Conservation (phyloP, 257 asterid genomes). For the Asclepias syriaca region DNA sequence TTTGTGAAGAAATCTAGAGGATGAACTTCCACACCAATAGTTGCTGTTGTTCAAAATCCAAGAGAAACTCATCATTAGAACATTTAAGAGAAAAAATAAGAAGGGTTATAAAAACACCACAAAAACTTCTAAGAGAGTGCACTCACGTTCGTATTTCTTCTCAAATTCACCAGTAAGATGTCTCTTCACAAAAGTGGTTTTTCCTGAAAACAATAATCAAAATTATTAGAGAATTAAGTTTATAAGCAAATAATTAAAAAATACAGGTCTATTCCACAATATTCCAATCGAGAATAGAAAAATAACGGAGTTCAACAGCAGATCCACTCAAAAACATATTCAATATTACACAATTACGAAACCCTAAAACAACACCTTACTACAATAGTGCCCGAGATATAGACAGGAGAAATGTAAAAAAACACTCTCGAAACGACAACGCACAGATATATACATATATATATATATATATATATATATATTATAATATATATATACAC, state of each 20-base stretch:
- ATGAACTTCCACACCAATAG: conserved; percentile 90
- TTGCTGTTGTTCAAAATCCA: conserved; percentile 39
- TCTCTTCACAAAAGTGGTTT: conserved; percentile 88
- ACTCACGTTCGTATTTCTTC: conserved; percentile 90
- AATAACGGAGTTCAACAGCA: not conserved
- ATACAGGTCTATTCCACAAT: not conserved
- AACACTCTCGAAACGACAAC: not conserved
- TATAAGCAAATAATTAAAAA: not conserved
- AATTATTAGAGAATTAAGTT: not conserved
- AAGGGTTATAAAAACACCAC: not conserved
- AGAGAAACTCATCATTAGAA: not conserved
- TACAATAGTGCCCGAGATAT: not conserved
- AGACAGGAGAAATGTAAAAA: not conserved
- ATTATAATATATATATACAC: not conserved
- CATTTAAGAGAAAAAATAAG: not conserved
- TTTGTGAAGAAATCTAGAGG: conserved; percentile 79
- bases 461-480: no score
- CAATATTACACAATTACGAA: not conserved
- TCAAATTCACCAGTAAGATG: conserved; percentile 92
- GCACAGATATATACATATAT: not conserved
- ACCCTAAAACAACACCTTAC: not conserved
- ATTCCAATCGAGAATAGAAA: not conserved
- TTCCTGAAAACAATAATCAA: conserved; percentile 33
- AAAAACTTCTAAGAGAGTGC: not conserved
- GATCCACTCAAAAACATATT: not conserved